phyloP scores from a whole-genome alignment of 2,329 filamentous ascomycete genomes.

The Fusarium nodosum region DNA sequence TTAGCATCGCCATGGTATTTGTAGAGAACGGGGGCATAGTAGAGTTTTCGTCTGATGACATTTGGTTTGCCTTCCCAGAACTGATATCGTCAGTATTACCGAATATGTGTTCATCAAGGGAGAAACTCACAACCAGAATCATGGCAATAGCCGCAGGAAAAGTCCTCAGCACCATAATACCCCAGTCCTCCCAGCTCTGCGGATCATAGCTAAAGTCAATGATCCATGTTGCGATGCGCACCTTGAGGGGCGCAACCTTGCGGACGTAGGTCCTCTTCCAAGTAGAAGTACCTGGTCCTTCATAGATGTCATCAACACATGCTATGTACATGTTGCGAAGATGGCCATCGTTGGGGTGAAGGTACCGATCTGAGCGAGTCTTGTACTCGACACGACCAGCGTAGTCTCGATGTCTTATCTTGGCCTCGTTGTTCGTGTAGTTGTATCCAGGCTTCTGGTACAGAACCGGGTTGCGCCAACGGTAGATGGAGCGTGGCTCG shows the following conservation, averaged over 20 bases:
- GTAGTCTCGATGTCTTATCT: constrained; percentile 45
- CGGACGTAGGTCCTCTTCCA: constrained; percentile 49
- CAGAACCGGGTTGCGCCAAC: constrained; percentile 44
- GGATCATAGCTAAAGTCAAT: constrained; percentile 49
- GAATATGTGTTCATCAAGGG: fast-evolving
- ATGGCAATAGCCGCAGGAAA: constrained; percentile 47
- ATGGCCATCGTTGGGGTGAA: constrained; percentile 48
- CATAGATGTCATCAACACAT: constrained; percentile 46
- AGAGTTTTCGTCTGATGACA: constrained; percentile 28
- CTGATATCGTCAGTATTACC: constrained; percentile 8
- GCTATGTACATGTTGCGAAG: constrained; percentile 49
- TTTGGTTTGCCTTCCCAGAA: constrained; percentile 46
- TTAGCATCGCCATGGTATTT: constrained; percentile 45
- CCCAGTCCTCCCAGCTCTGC: constrained; percentile 47
- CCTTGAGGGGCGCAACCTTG: constrained; percentile 46
- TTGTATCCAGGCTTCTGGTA: constrained; percentile 45
- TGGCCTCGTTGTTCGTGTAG: constrained; percentile 32
- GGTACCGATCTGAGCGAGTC: constrained; percentile 45
- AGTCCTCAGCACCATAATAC: constrained; percentile 45
- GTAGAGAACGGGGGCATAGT: constrained; percentile 47
- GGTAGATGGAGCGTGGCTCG: constrained; percentile 37
- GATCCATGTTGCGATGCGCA: constrained; percentile 49
- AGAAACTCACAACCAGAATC: constrained; percentile 41
- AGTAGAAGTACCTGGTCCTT: constrained; percentile 46
- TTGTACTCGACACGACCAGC: constrained; percentile 44